These are phyloP conservation scores for Vaucheria bursata DNA, from an alignment of 352 stramenopile species.

Conservation along the genomic window DNA sequence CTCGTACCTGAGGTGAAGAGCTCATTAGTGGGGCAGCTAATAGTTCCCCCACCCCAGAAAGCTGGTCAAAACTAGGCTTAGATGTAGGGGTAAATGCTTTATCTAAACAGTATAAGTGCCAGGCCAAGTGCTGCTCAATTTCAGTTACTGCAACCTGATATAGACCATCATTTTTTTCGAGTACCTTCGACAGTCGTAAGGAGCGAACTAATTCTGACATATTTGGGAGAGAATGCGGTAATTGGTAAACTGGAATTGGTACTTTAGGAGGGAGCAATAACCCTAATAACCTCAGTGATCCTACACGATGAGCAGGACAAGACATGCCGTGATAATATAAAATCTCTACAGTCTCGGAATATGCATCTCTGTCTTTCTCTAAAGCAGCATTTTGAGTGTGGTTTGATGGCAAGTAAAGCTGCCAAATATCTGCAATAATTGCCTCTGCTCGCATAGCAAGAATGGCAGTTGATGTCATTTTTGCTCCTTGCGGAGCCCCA, in stretches of 20 bases:
- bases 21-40: not conserved
- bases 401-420: slow-evolving; percentile 24
- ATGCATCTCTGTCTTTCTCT: not conserved
- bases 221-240: slow-evolving; percentile 13
- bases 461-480: slow-evolving; percentile 3
- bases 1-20: not conserved
- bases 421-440: slow-evolving; percentile 27
- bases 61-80: not conserved
- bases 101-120: slow-evolving; percentile 17
- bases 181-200: slow-evolving; percentile 15
- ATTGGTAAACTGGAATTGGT: slow-evolving; percentile 21
- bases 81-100: not conserved
- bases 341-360: not conserved
- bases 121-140: slow-evolving; percentile 16
- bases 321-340: slow-evolving; percentile 23
- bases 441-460: slow-evolving; percentile 29
- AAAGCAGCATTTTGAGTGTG: slow-evolving; percentile 5
- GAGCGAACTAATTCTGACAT: slow-evolving; percentile 9
- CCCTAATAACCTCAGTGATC: slow-evolving; percentile 13
- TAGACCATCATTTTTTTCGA: slow-evolving; percentile 27
- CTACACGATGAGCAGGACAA: slow-evolving; percentile 19
- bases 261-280: slow-evolving; percentile 21
- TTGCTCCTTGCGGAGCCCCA: not conserved
- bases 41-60: not conserved
- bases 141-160: slow-evolving; percentile 15